These are phyloP conservation scores for Pythium scleroteichum DNA, from an alignment of 352 stramenopile species.

Conservation along the genomic window DNA sequence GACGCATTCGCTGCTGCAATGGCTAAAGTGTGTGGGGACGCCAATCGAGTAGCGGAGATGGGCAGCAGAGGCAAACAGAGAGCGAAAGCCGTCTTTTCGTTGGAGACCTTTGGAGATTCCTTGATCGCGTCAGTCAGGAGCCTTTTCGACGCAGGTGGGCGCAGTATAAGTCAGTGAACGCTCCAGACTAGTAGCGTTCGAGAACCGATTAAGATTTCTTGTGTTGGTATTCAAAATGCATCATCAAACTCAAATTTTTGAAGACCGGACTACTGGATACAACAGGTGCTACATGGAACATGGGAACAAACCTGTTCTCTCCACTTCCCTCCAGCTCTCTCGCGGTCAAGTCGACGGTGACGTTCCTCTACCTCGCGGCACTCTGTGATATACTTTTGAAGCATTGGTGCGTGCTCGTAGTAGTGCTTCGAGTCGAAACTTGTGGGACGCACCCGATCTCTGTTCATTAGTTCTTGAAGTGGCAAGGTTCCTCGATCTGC, in stretches of 20 bases:
- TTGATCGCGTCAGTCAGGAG: constrained; percentile 49
- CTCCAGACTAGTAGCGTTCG: too few relatives aligned
- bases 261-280: constrained; percentile 18
- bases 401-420: constrained; percentile 83
- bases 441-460: constrained; percentile 61
- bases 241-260: too few relatives aligned
- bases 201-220: too few relatives aligned
- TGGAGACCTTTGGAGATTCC: constrained; percentile 74
- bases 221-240: too few relatives aligned
- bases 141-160: constrained; percentile 9
- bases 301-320: constrained; percentile 14
- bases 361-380: constrained; percentile 54
- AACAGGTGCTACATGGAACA: constrained; percentile 8
- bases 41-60: constrained; percentile 39
- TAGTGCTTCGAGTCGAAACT: constrained; percentile 87
- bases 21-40: constrained; percentile 55
- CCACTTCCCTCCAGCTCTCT: constrained; percentile 10
- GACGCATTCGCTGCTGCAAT: constrained; percentile 67
- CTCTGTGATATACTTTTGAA: constrained; percentile 84
- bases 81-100: constrained; percentile 62
- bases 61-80: constrained; percentile 50
- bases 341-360: constrained; percentile 14
- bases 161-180: background rate
- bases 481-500: constrained; percentile 74
- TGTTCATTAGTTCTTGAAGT: constrained; percentile 82